Evolutionary conservation across 2,329 filamentous ascomycete genomes (phyloP), one percentile per base, ranked within the genome.

Genomic region (Diplodia mutila): DNA sequence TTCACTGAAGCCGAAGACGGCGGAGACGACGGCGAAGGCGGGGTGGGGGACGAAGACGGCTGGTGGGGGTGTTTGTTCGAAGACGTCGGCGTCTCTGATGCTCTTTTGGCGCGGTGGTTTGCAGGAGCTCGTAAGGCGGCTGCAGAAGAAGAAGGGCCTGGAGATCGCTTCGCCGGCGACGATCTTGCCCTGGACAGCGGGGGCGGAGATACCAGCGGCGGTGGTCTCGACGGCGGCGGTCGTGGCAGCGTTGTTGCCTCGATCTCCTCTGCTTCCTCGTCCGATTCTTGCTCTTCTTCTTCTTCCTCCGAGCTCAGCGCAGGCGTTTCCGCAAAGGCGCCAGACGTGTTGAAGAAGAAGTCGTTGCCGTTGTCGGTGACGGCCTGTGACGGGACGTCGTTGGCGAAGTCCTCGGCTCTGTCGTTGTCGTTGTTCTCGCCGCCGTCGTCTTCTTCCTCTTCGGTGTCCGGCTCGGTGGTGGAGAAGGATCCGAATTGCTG

Each of bases 391-490:
- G 61, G n/a, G 2, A 32, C 67, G n/a, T 69, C 67, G 18, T 71
- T n/a, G 11, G 18, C 59, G 29, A 51, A 49, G n/a, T 63, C 59
- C 16, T 48, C 42, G 23, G 59, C 68, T 46, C 42, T 7, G 42
- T 21, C 7, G 29, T 73, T 73, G 37, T 70, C 72, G 5, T 72
- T 71, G 9, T 77, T 25, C 1, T n/a, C 27, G 52, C 37, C 52
- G 52, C 37, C 29, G 11, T 34, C 11, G 32, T 34, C 32, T 11
- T 34, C 32, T 12, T 11, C 32, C 8, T 34, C 32, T 7, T 71
- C 72, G 7, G 72, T 72, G 9, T 77, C 76, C 5, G 75, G 76
- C 63, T 78, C 76, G 18, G 75, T 76, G 51, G 75, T 78, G 16
- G 76, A 78, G 67, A 78, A 79, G n/a, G 76, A 79, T 16, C 21